phyloP scores from a whole-genome alignment of 495 filamentous ascomycete species.

The Penicillium diatomitis region DNA sequence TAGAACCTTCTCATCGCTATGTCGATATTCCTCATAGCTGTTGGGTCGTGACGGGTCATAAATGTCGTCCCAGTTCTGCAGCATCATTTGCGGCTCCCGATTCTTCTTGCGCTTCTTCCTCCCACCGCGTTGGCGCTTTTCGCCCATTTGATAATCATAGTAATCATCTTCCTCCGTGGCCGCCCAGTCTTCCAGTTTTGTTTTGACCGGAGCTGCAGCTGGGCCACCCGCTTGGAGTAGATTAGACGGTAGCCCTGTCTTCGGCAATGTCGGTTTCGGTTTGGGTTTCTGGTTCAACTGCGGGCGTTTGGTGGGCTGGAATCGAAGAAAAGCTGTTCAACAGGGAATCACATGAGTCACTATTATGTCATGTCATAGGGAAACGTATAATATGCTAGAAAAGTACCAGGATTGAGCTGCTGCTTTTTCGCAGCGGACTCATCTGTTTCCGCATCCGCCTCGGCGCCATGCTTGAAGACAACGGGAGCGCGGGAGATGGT shows the following conservation, averaged over 20 bases:
- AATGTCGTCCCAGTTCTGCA: conserved; percentile 86
- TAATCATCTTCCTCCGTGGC: conserved; percentile 66
- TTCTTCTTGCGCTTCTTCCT: conserved; percentile 83
- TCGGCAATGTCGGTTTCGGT: conserved; percentile 41
- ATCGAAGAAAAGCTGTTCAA: conserved; percentile 61
- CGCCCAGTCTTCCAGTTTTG: conserved; percentile 77
- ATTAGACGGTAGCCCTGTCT: conserved; percentile 22
- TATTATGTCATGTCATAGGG: conserved; percentile 13
- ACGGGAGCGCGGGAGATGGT: conserved; percentile 73
- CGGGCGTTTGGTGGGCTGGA: conserved; percentile 77
- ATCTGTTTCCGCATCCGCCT: conserved; percentile 40
- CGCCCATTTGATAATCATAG: conserved; percentile 47
- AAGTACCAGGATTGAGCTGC: conserved; percentile 64
- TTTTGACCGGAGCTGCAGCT: conserved; percentile 39
- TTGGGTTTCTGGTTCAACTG: conserved; percentile 68
- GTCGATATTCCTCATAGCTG: conserved; percentile 75
- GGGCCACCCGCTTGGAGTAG: conserved; percentile 16
- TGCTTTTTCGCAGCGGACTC: conserved; percentile 59
- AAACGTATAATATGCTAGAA: conserved; percentile 7
- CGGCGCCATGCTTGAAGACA: conserved; percentile 53
- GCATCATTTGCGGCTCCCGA: conserved; percentile 45
- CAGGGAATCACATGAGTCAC: conserved; percentile 40
- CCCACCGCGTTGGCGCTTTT: conserved; percentile 70
- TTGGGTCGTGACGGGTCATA: conserved; percentile 84
- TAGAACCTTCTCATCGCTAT: conserved; percentile 72